A percentile compares a stretch with the other conserved stretches of the same genome.
These are phyloP conservation scores for Hypseocharis bilobata DNA, from an alignment of 441 rosid species.

Conservation along the genomic window DNA sequence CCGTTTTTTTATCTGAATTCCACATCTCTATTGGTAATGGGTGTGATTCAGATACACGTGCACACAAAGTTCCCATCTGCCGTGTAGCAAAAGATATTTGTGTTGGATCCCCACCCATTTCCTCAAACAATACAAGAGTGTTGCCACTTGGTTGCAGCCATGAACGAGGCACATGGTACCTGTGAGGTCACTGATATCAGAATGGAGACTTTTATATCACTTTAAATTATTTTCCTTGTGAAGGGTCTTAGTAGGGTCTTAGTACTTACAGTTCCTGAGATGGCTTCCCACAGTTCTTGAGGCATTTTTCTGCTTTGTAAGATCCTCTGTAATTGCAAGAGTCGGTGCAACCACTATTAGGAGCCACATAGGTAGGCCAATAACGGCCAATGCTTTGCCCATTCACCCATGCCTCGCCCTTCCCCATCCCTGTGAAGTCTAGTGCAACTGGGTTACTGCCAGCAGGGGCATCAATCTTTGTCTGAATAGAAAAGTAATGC, in stretches of 20 bases:
- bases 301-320: conserved; percentile 60
- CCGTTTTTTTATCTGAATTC: conserved; percentile 40
- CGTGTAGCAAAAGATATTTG: conserved; percentile 46
- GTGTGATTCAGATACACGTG: conserved; percentile 63
- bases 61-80: conserved; percentile 48
- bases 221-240: not conserved
- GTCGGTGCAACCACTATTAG: conserved; percentile 44
- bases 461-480: conserved; percentile 56
- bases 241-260: not conserved
- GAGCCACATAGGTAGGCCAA: conserved; percentile 67
- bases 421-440: conserved; percentile 80
- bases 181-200: conserved; percentile 22
- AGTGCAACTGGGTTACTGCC: conserved; percentile 66
- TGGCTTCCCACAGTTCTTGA: conserved; percentile 76
- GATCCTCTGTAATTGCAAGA: conserved; percentile 71
- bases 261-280: conserved; percentile 73
- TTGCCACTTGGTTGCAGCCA: conserved; percentile 71
- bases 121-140: conserved; percentile 77
- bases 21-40: conserved; percentile 65
- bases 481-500: conserved; percentile 35
- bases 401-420: conserved; percentile 95
- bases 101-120: conserved; percentile 84
- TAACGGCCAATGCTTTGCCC: conserved; percentile 92
- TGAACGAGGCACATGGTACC: conserved; percentile 91
- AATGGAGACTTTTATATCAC: not conserved